Percentiles rank a stretch among this genome's conserved stretches.
Evolutionary conservation across 2,329 filamentous ascomycete genomes (phyloP).

Genomic region (Zarea fungicola): DNA sequence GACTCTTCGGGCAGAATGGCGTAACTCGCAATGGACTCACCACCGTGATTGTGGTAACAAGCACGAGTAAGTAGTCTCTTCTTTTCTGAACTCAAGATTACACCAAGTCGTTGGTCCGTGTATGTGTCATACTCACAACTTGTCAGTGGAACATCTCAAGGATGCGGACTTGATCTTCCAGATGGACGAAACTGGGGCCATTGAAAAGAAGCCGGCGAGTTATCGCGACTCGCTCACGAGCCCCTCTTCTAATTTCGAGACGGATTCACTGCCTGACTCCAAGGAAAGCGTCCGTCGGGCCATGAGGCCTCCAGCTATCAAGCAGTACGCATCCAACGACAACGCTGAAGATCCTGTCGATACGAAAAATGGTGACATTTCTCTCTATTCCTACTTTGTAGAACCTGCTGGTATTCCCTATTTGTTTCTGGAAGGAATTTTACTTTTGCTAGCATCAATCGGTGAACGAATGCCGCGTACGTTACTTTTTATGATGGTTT

Average conservation of each 20-base stretch:
- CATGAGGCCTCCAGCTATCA: neutral
- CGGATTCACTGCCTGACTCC: too few species aligned
- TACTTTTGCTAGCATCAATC: too few species aligned
- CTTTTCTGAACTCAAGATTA: too few species aligned
- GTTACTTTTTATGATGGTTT: too few species aligned
- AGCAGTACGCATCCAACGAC: neutral
- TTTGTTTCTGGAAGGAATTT: too few species aligned
- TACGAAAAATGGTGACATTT: neutral
- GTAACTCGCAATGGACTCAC: too few species aligned
- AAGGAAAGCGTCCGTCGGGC: neutral
- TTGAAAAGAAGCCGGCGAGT: neutral
- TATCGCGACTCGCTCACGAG: neutral
- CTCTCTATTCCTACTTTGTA: conserved; percentile 3
- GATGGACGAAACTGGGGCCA: neutral
- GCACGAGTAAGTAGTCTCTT: neutral
- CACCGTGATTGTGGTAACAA: neutral
- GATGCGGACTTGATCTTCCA: neutral
- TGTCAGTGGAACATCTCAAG: neutral
- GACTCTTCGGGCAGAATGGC: conserved; percentile 11
- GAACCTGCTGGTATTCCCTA: neutral
- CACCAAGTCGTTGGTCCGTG: neutral
- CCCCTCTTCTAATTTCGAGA: too few species aligned
- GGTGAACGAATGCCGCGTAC: too few species aligned
- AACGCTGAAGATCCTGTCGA: neutral
- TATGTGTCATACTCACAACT: neutral